These are phyloP conservation scores for Zychaea mexicana DNA, from an alignment of 371 early-diverging fungal species.

Conservation along the genomic window DNA sequence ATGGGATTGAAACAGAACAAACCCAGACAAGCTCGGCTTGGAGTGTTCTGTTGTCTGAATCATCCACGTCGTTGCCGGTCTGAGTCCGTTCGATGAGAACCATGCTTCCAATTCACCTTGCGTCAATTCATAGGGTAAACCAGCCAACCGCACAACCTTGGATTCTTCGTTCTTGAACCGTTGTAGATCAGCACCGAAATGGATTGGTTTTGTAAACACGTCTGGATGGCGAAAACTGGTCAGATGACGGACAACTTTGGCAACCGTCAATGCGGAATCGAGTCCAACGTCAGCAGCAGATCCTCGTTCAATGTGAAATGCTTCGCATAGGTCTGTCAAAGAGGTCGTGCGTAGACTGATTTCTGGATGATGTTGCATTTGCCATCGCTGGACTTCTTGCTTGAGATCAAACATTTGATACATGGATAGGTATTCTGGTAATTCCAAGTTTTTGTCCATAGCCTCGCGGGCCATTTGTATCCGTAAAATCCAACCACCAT, in stretches of 20 bases:
- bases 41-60: constrained; percentile 50
- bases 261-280: constrained; percentile 63
- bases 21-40: constrained; percentile 64
- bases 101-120: constrained; percentile 70
- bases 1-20: constrained; percentile 59
- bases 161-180: constrained; percentile 72
- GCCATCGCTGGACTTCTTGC: constrained; percentile 71
- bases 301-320: constrained; percentile 52
- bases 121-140: constrained; percentile 63
- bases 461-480: constrained; percentile 75
- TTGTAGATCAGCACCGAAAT: constrained; percentile 63
- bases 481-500: constrained; percentile 77
- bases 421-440: constrained; percentile 62
- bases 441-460: constrained; percentile 63
- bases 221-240: constrained; percentile 56
- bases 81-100: constrained; percentile 61
- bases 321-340: constrained; percentile 64
- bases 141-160: constrained; percentile 65
- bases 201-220: constrained; percentile 68
- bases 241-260: constrained; percentile 59
- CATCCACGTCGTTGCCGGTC: constrained; percentile 63
- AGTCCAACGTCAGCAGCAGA: constrained; percentile 46
- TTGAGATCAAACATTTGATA: constrained; percentile 75
- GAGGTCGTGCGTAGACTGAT: constrained; percentile 60
- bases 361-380: constrained; percentile 69